Conservation (phyloP, 129 eudicot species). For the Arctium lappa region DNA sequence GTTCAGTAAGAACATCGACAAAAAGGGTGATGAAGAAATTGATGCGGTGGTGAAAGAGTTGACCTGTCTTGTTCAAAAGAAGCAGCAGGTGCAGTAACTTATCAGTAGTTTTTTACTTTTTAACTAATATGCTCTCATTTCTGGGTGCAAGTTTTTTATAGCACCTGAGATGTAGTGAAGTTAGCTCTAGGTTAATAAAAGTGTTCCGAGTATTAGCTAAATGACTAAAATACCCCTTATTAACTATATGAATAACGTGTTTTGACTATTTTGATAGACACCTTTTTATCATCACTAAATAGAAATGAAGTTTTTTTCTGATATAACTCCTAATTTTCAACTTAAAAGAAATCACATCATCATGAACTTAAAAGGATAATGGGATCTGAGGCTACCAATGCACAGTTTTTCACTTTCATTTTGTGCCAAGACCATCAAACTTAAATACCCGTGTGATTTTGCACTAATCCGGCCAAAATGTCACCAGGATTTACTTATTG, state of each 20-base stretch:
- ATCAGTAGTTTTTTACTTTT: not conserved
- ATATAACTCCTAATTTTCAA: not conserved
- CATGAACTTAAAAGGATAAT: too few species aligned
- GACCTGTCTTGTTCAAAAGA: not conserved
- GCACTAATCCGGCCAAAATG: not conserved
- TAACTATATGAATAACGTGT: not conserved
- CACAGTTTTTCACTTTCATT: too few species aligned
- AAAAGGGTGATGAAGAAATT: conserved; percentile 8
- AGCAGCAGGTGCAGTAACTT: not conserved
- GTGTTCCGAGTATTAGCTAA: not conserved
- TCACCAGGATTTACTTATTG: not conserved
- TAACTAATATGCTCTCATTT: not conserved
- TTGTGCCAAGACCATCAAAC: too few species aligned
- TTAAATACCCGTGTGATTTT: not conserved
- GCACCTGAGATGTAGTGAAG: not conserved
- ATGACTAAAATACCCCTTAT: not conserved
- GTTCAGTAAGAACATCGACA: not conserved
- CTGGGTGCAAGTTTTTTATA: not conserved
- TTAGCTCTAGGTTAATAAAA: not conserved
- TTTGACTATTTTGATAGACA: not conserved
- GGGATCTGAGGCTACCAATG: too few species aligned
- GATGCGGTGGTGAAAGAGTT: conserved; percentile 6
- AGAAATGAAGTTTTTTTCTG: not conserved
- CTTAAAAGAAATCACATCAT: not conserved
- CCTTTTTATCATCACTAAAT: not conserved